phyloP scores from a whole-genome alignment of 208 protist genomes.

The Balamuthia mandrillaris region DNA sequence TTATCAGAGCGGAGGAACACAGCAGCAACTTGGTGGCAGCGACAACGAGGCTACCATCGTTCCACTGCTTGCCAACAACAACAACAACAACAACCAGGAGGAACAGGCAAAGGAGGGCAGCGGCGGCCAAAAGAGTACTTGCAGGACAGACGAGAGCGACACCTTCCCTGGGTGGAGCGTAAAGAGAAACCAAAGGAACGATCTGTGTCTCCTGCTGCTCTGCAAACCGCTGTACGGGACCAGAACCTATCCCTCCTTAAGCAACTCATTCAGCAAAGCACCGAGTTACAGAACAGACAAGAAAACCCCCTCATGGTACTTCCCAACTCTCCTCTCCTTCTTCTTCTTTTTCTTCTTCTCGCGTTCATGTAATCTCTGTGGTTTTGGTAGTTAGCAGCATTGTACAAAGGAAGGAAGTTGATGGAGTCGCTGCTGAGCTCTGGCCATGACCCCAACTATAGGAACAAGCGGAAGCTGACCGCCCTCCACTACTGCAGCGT shows the following conservation, averaged over 20 bases:
- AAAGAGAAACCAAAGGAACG: too few relatives aligned
- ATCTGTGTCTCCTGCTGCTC: background rate
- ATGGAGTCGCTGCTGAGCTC: constrained; percentile 14
- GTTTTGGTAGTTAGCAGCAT: background rate
- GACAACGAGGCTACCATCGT: too few relatives aligned
- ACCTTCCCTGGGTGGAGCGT: too few relatives aligned
- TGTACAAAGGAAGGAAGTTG: constrained; percentile 23
- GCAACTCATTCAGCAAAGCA: background rate
- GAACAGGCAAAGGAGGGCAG: too few relatives aligned
- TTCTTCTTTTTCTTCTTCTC: background rate
- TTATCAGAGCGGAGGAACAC: too few relatives aligned
- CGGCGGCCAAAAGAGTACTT: too few relatives aligned
- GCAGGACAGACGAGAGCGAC: too few relatives aligned
- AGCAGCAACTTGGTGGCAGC: too few relatives aligned
- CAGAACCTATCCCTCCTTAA: constrained; percentile 30
- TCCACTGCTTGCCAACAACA: too few relatives aligned
- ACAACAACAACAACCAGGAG: too few relatives aligned
- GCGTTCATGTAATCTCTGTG: background rate
- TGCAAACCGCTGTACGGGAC: constrained; percentile 23
- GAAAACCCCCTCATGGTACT: constrained; percentile 25
- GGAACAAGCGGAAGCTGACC: background rate
- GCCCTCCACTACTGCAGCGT: constrained; percentile 32
- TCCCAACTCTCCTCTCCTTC: background rate
- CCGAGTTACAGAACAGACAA: background rate
- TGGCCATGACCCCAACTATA: constrained; percentile 29